A percentile compares a stretch with the other conserved stretches of the same genome.
phyloP scores from a whole-genome alignment of 768 basidiomycete species.

The Gymnopilus junonius region DNA sequence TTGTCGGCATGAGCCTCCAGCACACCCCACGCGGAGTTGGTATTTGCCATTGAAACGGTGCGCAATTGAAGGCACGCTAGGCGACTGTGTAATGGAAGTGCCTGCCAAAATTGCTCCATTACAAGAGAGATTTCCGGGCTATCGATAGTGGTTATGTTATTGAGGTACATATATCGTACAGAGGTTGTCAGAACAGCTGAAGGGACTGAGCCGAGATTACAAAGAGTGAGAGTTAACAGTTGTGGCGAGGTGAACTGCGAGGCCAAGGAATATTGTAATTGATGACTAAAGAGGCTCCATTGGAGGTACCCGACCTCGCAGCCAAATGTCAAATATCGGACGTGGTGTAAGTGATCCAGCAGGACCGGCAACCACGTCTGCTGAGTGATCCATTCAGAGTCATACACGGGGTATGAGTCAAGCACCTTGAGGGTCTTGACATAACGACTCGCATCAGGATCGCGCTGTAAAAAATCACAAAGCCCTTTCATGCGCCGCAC shows the following conservation, averaged over 20 bases:
- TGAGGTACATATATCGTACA: constrained; percentile 15
- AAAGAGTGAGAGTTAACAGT: constrained; percentile 14
- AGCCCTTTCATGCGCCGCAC: constrained; percentile 22
- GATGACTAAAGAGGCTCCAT: constrained; percentile 11
- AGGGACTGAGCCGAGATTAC: constrained; percentile 21
- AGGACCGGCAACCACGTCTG: constrained; percentile 15
- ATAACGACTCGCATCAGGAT: constrained; percentile 8
- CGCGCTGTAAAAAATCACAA: constrained; percentile 14
- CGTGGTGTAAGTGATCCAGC: constrained; percentile 9
- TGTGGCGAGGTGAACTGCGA: constrained; percentile 11
- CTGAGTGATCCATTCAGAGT: constrained; percentile 25
- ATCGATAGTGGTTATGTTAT: constrained; percentile 13
- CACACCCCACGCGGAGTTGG: constrained; percentile 17
- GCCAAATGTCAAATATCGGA: constrained; percentile 17
- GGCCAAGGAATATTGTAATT: constrained; percentile 12
- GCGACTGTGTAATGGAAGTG: neutral
- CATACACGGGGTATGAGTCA: constrained; percentile 24
- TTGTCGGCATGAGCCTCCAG: constrained; percentile 14
- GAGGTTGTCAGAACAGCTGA: constrained; percentile 5
- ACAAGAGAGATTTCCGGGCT: neutral
- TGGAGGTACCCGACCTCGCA: constrained; percentile 23
- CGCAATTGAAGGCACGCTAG: constrained; percentile 19
- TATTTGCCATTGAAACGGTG: constrained; percentile 18
- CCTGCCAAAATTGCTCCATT: neutral
- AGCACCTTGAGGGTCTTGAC: constrained; percentile 18